phyloP scores from a whole-genome alignment of 139 green algal genomes.

The Tetraselmis chui region DNA sequence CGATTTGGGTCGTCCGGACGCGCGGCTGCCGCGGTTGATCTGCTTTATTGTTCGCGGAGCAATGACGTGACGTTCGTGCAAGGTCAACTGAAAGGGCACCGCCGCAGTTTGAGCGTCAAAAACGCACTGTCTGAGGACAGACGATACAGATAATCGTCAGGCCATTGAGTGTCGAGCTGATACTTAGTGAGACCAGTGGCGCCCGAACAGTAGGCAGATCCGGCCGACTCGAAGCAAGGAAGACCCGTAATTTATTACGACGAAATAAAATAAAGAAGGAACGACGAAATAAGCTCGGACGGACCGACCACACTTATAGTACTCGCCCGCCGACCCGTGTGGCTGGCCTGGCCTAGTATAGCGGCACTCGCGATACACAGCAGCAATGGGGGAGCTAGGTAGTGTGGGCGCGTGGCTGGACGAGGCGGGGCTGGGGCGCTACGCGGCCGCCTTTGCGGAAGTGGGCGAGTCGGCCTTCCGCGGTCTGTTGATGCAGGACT shows the following conservation, averaged over 20 bases:
- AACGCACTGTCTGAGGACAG: too few species aligned
- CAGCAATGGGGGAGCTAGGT: not conserved
- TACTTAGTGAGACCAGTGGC: not conserved
- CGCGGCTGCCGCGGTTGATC: too few species aligned
- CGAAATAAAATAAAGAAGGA: not conserved
- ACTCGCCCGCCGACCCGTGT: too few species aligned
- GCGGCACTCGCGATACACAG: not conserved
- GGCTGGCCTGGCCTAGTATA: not conserved
- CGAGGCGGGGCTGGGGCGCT: conserved; percentile 32
- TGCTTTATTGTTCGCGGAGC: too few species aligned
- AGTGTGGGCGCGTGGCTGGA: conserved; percentile 28
- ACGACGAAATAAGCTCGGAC: too few species aligned
- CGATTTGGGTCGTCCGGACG: too few species aligned
- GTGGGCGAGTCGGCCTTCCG: conserved; percentile 35
- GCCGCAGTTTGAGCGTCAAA: too few species aligned
- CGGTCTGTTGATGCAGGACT: conserved; percentile 57
- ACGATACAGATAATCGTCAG: too few species aligned
- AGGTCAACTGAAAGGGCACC: too few species aligned
- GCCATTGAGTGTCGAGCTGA: too few species aligned
- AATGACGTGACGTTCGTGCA: too few species aligned
- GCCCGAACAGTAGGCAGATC: not conserved
- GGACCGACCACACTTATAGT: too few species aligned
- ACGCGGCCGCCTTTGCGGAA: conserved; percentile 22
- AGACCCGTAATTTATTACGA: not conserved
- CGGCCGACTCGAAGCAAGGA: not conserved